A percentile compares a stretch with the other conserved stretches of the same genome.
phyloP scores from a whole-genome alignment of 164 flowering plant genomes.

The Magnolia kwangsiensis region DNA sequence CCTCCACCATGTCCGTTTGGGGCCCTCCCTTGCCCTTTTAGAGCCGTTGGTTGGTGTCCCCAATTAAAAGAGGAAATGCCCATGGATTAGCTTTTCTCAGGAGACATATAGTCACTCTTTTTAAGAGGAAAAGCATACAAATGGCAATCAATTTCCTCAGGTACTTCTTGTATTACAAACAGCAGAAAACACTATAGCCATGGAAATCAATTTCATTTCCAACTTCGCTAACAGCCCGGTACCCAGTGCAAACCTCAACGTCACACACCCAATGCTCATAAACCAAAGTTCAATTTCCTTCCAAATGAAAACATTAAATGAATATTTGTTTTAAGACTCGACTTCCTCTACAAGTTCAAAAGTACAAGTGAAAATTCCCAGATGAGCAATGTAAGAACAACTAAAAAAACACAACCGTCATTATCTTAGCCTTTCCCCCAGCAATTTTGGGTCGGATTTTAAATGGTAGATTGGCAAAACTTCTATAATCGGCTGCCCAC shows the following conservation, averaged over 20 bases:
- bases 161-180: neutral
- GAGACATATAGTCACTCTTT: no score
- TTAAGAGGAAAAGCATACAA: neutral
- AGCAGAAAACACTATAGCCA: neutral
- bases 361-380: no score
- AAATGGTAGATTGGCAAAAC: no score
- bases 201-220: neutral
- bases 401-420: no score
- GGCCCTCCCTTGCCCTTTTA: no score
- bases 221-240: neutral
- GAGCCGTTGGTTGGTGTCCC: neutral
- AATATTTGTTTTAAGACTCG: neutral
- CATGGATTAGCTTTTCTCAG: neutral
- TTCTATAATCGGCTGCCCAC: no score
- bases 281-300: neutral
- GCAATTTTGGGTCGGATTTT: no score
- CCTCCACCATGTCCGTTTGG: no score
- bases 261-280: neutral
- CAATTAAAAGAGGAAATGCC: neutral
- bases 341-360: no score
- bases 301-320: neutral
- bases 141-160: neutral
- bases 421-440: no score
- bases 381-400: no score
- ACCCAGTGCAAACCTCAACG: neutral